Evolutionary conservation across 768 basidiomycete genomes (phyloP), one percentile per base, ranked within the genome.

Genomic region (Lactarius evosmus): DNA sequence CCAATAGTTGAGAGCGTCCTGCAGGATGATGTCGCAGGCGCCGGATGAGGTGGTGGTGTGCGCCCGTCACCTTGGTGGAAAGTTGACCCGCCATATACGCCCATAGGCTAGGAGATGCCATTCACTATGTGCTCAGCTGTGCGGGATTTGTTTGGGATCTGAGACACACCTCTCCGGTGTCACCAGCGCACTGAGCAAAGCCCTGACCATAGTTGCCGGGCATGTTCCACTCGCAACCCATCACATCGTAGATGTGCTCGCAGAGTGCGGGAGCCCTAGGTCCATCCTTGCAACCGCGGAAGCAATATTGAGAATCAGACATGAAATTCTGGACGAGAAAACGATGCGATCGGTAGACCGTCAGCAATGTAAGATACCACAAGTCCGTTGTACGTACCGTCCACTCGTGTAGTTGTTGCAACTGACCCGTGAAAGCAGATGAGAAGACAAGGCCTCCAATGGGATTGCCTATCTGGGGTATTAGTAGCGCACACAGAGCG

Each of bases 401-500:
- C 91, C 91, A 93, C 71, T 91, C 85, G 68, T 84, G 80, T 44
- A 89, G 77, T 70, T 90, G 80, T 67, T 81, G 66, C 4, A 83
- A 66, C 53, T 76, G 74, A 25, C 83, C 85, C 7, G 56, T 49
- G 73, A 86, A 89, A n/a, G 85, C 86, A 63, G 62, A 80, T 25
- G 88, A 87, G 72, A 89, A 89, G n/a, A 92, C 85, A 49, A 89
- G 78, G 3, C 83, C 86, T 32, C 87, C 88, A 36, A 83, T 80
- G 11, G 82, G 85, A 69, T 84, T 85, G 17, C 82, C 85, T 75
- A 56, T 11, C 29, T 4, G 40, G 34, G 14, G 29, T 29, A 30
- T 64, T 33, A 60, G 53, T 33, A 46, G 46, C 52, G 16, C 17
- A 22, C 19, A 30, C 30, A 22, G 60, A 52, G 19, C 8, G 17